Base-by-base conservation (phyloP, 108 stramenopile species). In the Stephanodiscus minutulus region DNA sequence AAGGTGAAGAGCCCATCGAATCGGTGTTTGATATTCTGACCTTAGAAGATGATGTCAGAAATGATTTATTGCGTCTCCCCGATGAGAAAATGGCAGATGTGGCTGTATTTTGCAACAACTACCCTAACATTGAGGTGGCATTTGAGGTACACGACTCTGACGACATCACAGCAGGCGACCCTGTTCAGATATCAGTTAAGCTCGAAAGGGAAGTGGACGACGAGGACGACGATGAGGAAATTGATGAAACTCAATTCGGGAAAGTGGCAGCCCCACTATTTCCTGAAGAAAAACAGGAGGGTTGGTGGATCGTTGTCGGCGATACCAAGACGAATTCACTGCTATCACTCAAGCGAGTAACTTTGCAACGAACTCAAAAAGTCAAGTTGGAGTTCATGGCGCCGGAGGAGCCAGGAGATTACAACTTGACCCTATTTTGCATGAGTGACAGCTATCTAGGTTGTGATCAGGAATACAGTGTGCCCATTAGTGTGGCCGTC, bases 401-500 rank as follows among this genome's bases (percentile, higher is more conserved):
- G n/a, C 98, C 98, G 6, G 95, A 95, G 44, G 86, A 92, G 65
- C 85, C 94, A 31, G 99, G 99, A 49, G 91, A 97, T 68, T 95
- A 97, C 77, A 81, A 91, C 21, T 69, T 98, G 48, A 88, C 91
- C 27, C 83, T 99, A 50, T 98, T 95, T 78, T 90, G 98, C 66
- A 98, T 99, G 96, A 98, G 97, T 73, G 99, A 99, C 72, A 91
- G 91, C 66, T 98, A 98, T 74, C 55, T 98, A 61, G 99, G 99
- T 15, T 96, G 91, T 66, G 98, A 99, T 65, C 96, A 98, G 80
- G 97, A 98, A 73, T 98, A 97, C 83, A 72, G 81, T 27, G 67
- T 99, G 21, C 79, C 91, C 33, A 68, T 99, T 7, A 87, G 79
- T 53, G 94, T 98, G 9, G 92, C 83, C 43, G 86, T 86, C 27